Conservation (phyloP, 805 yeast species). For the Sugiyamaella boreocaroliniensis region DNA sequence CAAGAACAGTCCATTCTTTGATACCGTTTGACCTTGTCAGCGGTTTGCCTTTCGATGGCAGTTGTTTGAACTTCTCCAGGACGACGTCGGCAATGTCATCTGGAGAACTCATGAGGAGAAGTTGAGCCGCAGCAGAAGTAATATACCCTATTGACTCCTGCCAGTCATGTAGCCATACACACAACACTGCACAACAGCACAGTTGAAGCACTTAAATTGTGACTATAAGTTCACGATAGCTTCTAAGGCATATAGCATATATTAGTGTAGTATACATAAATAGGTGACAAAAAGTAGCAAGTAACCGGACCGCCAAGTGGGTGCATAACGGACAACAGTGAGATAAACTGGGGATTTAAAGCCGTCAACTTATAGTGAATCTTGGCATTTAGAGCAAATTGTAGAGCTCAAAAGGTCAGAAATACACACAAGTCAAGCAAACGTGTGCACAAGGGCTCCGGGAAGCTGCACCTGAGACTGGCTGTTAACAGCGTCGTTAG, state of each 20-base stretch:
- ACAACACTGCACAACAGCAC: no score
- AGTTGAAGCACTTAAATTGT: no score
- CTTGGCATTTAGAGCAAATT: no score
- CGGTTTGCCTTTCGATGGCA: constrained; percentile 51
- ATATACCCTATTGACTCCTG: no score
- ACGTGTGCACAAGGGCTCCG: constrained; percentile 14
- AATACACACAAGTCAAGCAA: background rate
- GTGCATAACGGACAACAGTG: no score
- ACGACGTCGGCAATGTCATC: constrained; percentile 24
- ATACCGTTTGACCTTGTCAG: constrained; percentile 52
- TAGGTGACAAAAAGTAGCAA: background rate
- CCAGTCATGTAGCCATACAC: no score
- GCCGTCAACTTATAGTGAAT: no score
- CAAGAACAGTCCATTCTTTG: constrained; percentile 77
- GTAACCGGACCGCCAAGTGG: background rate
- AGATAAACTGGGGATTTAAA: no score
- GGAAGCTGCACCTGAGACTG: constrained; percentile 15
- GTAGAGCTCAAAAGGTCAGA: background rate
- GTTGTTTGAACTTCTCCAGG: constrained; percentile 16
- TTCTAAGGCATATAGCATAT: no score
- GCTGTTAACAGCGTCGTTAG: constrained; percentile 12
- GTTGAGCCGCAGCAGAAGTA: background rate
- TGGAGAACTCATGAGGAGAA: background rate
- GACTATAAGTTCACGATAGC: background rate
- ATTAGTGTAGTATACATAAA: background rate